Evolutionary conservation across 768 basidiomycete species (phyloP).

Genomic region (Candolleomyces aberdarensis): DNA sequence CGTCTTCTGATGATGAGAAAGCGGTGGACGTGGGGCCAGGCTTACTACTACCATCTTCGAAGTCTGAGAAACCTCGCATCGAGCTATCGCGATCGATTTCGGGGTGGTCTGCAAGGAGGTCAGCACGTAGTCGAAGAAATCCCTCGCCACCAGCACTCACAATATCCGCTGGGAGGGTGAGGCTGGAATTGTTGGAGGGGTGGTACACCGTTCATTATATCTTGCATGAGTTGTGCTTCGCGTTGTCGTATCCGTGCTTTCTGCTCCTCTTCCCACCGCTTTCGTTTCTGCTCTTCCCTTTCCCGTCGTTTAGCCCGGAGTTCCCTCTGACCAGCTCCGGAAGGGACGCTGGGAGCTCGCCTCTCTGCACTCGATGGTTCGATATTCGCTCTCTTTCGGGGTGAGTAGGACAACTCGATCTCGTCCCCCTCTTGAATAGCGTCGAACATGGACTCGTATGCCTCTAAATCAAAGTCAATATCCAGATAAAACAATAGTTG

Average conservation of each 20-base stretch:
- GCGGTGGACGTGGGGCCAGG: conserved; percentile 40
- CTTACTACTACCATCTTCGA: conserved; percentile 29
- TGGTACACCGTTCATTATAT: conserved; percentile 35
- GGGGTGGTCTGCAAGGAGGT: not conserved
- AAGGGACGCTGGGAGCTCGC: conserved; percentile 35
- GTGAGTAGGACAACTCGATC: conserved; percentile 9
- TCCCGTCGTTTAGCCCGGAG: conserved; percentile 33
- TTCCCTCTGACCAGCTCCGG: conserved; percentile 34
- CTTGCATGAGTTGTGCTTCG: conserved; percentile 38
- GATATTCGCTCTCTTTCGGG: conserved; percentile 7
- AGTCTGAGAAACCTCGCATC: conserved; percentile 16
- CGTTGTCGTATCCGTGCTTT: conserved; percentile 34
- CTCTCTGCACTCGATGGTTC: not conserved
- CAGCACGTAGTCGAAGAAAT: not conserved
- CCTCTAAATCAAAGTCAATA: not conserved
- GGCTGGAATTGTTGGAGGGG: conserved; percentile 10
- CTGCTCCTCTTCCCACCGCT: conserved; percentile 35
- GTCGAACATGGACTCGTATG: not conserved
- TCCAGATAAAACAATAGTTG: conserved; percentile 19
- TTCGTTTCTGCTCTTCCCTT: conserved; percentile 40
- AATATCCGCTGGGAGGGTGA: not conserved
- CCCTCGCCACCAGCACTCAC: not conserved
- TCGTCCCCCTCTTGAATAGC: conserved; percentile 20
- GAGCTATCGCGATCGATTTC: conserved; percentile 1
- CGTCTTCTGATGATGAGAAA: conserved; percentile 25